phyloP scores from a whole-genome alignment of 441 rosid species.

The Arabidopsis lyrata region DNA sequence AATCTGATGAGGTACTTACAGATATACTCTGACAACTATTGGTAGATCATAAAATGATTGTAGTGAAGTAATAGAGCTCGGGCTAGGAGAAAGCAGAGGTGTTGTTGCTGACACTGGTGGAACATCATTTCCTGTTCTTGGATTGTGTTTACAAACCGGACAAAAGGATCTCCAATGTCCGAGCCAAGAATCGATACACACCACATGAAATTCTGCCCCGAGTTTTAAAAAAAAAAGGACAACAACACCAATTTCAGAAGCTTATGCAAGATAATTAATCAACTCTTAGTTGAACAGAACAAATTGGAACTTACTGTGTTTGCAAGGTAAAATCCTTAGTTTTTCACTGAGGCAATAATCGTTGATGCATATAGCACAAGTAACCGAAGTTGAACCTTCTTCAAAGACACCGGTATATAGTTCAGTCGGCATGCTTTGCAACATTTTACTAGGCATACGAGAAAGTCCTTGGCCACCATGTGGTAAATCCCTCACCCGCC shows the following conservation, averaged over 20 bases:
- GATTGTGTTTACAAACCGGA: constrained; percentile 22
- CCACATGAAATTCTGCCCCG: constrained; percentile 14
- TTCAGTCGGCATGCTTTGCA: constrained; percentile 74
- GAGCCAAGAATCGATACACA: constrained; percentile 22
- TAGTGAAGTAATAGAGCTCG: background rate
- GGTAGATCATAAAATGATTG: background rate
- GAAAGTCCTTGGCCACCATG: constrained; percentile 58
- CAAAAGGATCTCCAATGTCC: constrained; percentile 17
- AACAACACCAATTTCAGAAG: background rate
- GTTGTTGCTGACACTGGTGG: background rate
- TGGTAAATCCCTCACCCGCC: constrained; percentile 51
- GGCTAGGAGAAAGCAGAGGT: constrained; percentile 7
- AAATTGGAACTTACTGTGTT: constrained; percentile 64
- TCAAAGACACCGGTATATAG: constrained; percentile 67
- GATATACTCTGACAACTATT: background rate
- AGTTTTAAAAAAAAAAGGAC: background rate
- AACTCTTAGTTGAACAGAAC: background rate
- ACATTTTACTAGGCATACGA: constrained; percentile 71
- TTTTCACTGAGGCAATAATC: constrained; percentile 81
- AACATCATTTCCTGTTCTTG: background rate
- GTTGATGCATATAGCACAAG: constrained; percentile 87
- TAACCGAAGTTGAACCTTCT: constrained; percentile 70
- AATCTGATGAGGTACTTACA: background rate
- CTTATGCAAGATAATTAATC: background rate
- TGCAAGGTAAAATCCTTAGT: constrained; percentile 77